These are phyloP conservation scores for Penicillium subrubescens DNA, from an alignment of 495 filamentous ascomycete genomes.

Conservation along the genomic window DNA sequence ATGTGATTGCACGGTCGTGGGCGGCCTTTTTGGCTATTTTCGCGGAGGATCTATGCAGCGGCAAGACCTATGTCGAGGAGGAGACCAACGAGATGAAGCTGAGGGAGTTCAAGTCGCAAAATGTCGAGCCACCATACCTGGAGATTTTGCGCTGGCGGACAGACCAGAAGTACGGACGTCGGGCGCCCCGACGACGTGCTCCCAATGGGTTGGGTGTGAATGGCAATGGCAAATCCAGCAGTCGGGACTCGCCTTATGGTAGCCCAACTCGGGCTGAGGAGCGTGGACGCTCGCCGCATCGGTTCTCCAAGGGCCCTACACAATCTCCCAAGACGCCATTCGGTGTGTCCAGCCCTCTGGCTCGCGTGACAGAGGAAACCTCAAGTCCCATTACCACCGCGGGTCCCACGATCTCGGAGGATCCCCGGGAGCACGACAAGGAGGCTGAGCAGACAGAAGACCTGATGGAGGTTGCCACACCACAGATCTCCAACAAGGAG, in stretches of 20 bases:
- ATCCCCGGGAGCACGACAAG: constrained; percentile 35
- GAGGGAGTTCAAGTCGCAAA: constrained; percentile 82
- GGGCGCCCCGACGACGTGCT: constrained; percentile 43
- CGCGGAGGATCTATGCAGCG: constrained; percentile 85
- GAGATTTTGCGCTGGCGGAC: constrained; percentile 92
- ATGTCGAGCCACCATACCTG: constrained; percentile 90
- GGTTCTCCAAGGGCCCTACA: constrained; percentile 48
- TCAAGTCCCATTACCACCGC: constrained; percentile 37
- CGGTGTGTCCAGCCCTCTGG: constrained; percentile 55
- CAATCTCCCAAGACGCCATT: constrained; percentile 53
- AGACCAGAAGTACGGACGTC: constrained; percentile 89
- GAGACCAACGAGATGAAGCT: constrained; percentile 90
- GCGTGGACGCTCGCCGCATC: constrained; percentile 56
- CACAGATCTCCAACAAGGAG: constrained; percentile 42
- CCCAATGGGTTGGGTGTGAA: constrained; percentile 46
- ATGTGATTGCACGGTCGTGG: constrained; percentile 93
- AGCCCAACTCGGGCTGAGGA: constrained; percentile 54
- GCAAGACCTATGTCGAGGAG: constrained; percentile 88
- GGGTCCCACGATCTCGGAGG: constrained; percentile 38
- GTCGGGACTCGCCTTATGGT: constrained; percentile 53
- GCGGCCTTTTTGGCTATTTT: constrained; percentile 80
- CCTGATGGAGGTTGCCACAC: constrained; percentile 50
- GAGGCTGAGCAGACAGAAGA: constrained; percentile 36
- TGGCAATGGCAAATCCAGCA: constrained; percentile 39
- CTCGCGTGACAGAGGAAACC: constrained; percentile 54